Conservation (phyloP, 1,284 basidiomycete genomes). For the Volvariella volvacea region DNA sequence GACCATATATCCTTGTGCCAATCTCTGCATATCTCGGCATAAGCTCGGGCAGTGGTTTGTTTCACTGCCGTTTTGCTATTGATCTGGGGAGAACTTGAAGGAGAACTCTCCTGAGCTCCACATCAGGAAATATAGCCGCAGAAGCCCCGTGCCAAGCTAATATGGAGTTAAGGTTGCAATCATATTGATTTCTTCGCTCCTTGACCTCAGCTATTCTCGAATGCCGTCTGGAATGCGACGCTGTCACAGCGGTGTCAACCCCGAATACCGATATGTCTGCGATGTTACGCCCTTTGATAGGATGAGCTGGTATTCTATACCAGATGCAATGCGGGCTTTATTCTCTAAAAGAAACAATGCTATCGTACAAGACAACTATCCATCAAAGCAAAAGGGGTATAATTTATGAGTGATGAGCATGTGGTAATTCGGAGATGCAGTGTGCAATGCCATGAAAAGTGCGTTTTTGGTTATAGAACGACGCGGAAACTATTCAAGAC, state of each 20-base stretch:
- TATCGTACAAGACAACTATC: too few species aligned
- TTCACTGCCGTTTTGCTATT: slow-evolving; percentile 6
- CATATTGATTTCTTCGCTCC: background rate
- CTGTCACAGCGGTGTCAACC: background rate
- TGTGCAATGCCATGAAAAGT: background rate
- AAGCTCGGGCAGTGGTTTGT: background rate
- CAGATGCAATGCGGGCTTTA: too few species aligned
- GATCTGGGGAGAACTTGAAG: slow-evolving; percentile 14
- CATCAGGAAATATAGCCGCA: slow-evolving; percentile 8
- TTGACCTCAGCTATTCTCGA: background rate
- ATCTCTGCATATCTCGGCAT: slow-evolving; percentile 3
- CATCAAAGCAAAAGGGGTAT: too few species aligned
- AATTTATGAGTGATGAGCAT: too few species aligned
- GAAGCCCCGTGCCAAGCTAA: slow-evolving; percentile 13
- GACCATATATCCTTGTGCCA: background rate
- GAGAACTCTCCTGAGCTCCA: background rate
- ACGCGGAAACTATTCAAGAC: slow-evolving; percentile 51
- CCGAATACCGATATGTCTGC: too few species aligned
- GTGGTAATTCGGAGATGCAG: too few species aligned
- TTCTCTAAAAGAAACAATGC: too few species aligned
- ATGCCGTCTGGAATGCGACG: background rate
- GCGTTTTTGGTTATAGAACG: slow-evolving; percentile 28
- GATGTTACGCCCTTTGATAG: too few species aligned
- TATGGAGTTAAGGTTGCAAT: background rate
- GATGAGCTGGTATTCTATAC: too few species aligned